Evolutionary conservation across 2,329 filamentous ascomycete genomes (phyloP).

Genomic region (Paecilomyces sp.): DNA sequence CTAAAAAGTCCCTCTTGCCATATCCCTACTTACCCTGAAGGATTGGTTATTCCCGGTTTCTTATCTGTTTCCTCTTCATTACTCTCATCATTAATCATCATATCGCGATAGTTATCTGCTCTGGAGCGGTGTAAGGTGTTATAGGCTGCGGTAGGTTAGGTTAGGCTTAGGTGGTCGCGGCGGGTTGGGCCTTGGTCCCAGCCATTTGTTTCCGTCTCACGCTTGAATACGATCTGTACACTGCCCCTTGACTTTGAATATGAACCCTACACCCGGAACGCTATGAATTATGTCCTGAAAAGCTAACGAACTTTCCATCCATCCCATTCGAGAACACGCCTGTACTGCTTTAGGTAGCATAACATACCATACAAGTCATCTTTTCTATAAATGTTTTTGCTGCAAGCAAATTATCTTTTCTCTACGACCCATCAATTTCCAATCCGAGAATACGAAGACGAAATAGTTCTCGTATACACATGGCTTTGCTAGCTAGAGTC

Average conservation of each 20-base stretch:
- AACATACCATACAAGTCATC: background rate
- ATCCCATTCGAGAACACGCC: background rate
- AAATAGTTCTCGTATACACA: too few relatives aligned
- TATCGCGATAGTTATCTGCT: too few relatives aligned
- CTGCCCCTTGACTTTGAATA: background rate
- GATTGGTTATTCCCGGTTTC: background rate
- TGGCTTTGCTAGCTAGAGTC: too few relatives aligned
- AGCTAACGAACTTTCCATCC: background rate
- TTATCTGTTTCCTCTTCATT: background rate
- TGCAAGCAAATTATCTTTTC: background rate
- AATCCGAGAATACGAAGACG: too few relatives aligned
- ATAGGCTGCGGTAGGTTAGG: background rate
- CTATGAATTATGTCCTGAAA: background rate
- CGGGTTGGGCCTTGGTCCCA: background rate
- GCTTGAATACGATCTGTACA: background rate
- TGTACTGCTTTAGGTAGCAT: background rate
- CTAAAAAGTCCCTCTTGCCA: background rate
- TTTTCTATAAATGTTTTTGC: background rate
- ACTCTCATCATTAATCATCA: background rate
- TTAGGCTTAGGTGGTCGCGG: background rate
- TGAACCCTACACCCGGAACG: background rate
- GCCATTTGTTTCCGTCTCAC: background rate
- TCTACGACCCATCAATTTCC: too few relatives aligned
- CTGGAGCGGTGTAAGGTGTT: background rate
- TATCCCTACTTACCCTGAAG: background rate